phyloP scores from a whole-genome alignment of 2,329 filamentous ascomycete species.

The Paraphoma sp. region DNA sequence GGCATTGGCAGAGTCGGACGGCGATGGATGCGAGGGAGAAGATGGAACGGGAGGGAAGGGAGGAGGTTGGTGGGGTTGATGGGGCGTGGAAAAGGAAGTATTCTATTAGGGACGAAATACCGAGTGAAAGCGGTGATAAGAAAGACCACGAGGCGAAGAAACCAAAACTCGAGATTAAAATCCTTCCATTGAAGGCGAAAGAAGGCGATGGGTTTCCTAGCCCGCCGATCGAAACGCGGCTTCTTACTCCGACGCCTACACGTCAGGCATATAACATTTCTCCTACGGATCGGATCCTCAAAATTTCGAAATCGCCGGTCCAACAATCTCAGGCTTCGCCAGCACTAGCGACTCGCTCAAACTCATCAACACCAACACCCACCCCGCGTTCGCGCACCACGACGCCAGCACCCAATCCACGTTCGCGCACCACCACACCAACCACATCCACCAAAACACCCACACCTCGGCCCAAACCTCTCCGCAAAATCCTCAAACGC shows the following conservation, averaged over 20 bases:
- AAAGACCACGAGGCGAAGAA: neutral
- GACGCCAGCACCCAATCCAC: no score
- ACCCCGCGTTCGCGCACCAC: no score
- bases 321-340: no score
- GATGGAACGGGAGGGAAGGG: neutral
- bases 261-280: neutral
- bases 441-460: neutral
- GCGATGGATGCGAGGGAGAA: neutral
- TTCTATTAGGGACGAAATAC: conserved; percentile 3
- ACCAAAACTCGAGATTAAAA: neutral
- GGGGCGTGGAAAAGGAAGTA: conserved; percentile 14
- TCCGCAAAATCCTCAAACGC: neutral
- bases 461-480: neutral
- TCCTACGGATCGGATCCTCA: neutral
- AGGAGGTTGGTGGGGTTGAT: no score
- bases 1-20: neutral
- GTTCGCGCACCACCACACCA: neutral
- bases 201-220: neutral
- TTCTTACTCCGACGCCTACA: neutral
- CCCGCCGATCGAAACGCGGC: neutral
- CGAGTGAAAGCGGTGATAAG: neutral
- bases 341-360: no score
- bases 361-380: neutral
- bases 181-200: neutral
- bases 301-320: neutral